Evolutionary conservation across 23 red algal genomes (phyloP).

Genomic region (Gracilaria vermiculophylla): DNA sequence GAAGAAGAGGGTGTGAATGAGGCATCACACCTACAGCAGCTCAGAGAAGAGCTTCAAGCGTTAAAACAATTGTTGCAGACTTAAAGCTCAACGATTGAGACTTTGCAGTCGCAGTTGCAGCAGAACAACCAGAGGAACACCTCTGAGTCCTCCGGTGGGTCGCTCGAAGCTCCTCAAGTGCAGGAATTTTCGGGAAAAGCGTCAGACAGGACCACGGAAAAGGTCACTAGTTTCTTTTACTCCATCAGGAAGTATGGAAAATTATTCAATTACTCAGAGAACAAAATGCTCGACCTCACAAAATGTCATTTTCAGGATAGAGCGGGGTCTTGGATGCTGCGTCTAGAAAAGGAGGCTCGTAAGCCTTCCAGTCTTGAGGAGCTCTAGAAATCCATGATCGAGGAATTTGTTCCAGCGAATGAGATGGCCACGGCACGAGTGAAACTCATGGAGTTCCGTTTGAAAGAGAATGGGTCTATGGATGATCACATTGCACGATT

Average conservation of each 20-base stretch:
- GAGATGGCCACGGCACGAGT: not conserved
- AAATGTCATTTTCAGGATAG: conserved; percentile 11
- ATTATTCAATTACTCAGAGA: conserved; percentile 19
- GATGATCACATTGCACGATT: too few relatives aligned
- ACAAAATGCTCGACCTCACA: not conserved
- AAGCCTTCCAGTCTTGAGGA: conserved; percentile 14
- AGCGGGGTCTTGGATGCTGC: conserved; percentile 18
- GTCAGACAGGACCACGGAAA: not conserved
- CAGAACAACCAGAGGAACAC: not conserved
- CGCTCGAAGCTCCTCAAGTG: not conserved
- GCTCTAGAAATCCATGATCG: conserved; percentile 27
- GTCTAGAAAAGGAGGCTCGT: conserved; percentile 8
- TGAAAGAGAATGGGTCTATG: not conserved
- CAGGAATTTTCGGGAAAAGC: not conserved
- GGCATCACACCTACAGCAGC: too few relatives aligned
- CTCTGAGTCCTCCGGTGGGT: too few relatives aligned
- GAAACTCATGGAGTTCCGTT: not conserved
- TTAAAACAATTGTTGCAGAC: too few relatives aligned
- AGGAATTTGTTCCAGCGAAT: conserved; percentile 10
- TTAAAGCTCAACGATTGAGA: too few relatives aligned
- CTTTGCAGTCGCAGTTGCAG: too few relatives aligned
- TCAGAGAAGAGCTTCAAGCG: too few relatives aligned
- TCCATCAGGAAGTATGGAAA: conserved; percentile 3
- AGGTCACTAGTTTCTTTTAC: conserved; percentile 5
- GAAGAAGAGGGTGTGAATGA: too few relatives aligned